Evolutionary conservation across 495 filamentous ascomycete species (phyloP).

Genomic region (Ascodesmis nigricans): DNA sequence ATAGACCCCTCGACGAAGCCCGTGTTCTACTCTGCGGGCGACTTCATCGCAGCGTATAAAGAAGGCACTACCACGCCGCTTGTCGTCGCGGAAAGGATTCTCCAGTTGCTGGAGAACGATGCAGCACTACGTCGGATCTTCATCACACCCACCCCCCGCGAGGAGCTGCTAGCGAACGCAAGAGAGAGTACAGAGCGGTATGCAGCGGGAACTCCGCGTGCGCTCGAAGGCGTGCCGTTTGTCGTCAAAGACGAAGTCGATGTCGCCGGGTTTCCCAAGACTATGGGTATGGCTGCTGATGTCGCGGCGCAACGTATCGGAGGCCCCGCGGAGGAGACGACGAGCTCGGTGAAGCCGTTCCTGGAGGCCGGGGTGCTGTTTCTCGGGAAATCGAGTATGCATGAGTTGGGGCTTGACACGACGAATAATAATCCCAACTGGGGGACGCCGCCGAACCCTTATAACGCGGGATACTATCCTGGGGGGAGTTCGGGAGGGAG

Average conservation of each 20-base stretch:
- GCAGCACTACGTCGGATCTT: constrained; percentile 45
- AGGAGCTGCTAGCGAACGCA: constrained; percentile 42
- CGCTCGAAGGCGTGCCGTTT: constrained; percentile 68
- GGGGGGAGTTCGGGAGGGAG: constrained; percentile 77
- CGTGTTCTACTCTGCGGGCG: constrained; percentile 44
- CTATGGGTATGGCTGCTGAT: constrained; percentile 31
- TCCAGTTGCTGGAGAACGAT: constrained; percentile 45
- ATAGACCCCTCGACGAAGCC: constrained; percentile 20
- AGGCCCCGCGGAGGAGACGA: constrained; percentile 28
- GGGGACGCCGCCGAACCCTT: constrained; percentile 69
- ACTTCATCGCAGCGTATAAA: constrained; percentile 54
- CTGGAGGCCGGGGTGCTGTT: constrained; percentile 61
- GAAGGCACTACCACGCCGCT: constrained; percentile 47
- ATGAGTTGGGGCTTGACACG: constrained; percentile 68
- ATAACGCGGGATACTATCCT: constrained; percentile 58
- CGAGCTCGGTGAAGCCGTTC: constrained; percentile 56
- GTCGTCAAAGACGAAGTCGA: constrained; percentile 74
- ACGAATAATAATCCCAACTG: constrained; percentile 63
- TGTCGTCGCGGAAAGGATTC: constrained; percentile 42
- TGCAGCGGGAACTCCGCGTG: constrained; percentile 36
- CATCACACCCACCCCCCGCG: constrained; percentile 39
- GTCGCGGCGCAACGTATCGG: constrained; percentile 30
- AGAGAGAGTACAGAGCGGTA: constrained; percentile 29
- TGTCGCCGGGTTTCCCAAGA: constrained; percentile 49
- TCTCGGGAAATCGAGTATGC: constrained; percentile 76